phyloP scores from a whole-genome alignment of 352 stramenopile species.

The Pythium aphanidermatum region DNA sequence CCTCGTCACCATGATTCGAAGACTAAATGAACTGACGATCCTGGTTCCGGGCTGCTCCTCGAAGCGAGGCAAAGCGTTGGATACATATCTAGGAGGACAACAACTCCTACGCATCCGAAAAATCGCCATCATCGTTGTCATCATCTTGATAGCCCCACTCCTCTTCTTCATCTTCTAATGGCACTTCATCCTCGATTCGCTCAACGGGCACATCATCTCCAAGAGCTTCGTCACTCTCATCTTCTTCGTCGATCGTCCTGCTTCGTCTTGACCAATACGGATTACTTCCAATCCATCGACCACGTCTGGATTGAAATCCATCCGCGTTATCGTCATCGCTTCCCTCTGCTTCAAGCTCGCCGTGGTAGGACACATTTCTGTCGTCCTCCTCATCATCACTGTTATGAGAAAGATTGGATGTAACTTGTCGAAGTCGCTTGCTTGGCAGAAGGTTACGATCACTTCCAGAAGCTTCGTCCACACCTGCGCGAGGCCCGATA shows the following conservation, averaged over 20 bases:
- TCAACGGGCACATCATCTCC: no score
- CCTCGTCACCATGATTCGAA: no score
- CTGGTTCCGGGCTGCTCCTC: no score
- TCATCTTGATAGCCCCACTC: no score
- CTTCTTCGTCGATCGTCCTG: not conserved
- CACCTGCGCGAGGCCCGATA: no score
- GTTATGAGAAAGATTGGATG: constrained; percentile 12
- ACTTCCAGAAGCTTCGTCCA: not conserved
- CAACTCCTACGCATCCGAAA: no score
- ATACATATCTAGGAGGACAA: no score
- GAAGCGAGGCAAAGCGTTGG: no score
- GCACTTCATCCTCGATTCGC: not conserved
- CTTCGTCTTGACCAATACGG: constrained; percentile 2
- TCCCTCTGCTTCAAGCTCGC: not conserved
- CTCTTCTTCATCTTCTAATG: constrained; percentile 4
- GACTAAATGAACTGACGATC: no score
- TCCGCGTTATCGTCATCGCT: not conserved
- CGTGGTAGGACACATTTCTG: not conserved
- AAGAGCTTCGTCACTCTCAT: not conserved
- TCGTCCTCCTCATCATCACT: constrained; percentile 8
- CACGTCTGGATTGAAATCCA: not conserved
- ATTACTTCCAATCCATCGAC: constrained; percentile 12
- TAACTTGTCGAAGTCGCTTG: constrained; percentile 9
- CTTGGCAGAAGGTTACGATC: not conserved
- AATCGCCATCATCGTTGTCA: no score